Base-by-base conservation (phyloP, 2,329 filamentous ascomycete species). In the Colletotrichum magnum region DNA sequence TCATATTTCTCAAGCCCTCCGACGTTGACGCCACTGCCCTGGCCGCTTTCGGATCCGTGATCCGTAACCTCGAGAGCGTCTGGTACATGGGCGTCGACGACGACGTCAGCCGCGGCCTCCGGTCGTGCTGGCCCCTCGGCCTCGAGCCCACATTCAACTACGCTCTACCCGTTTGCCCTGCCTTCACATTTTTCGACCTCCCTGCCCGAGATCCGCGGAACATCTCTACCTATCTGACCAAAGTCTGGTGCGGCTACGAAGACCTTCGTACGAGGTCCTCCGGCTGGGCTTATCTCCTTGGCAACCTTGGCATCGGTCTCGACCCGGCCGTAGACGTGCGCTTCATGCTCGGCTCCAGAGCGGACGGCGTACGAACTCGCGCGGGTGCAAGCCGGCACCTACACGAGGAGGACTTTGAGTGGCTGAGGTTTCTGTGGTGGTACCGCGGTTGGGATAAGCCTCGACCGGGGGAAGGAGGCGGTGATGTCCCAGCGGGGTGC, bases 371-470 rank as follows among this genome's bases (percentile, higher is more conserved):
- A 2, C 43, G 13, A 13, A 69, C 28, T 26, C 67, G 67, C 6
- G 56, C 28, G 18, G 56, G 66, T 1, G 67, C 67, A 4, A 58
- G 28, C 5, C 28, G 5, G 18, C 36, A 24, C 24, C 51, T 69
- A 3, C 67, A 69, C 7, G 56, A 61, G 10, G 62, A 69, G 51
- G 67, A 69, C 57, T 67, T 69, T 18, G 21, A 28, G 43, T 69
- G 67, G 62, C 48, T 69, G 13, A 45, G 24, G 63, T 45, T 56
- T 18, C 67, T 56, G 51, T 66, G 67, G 67, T 66, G 56, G 56
- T 67, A 45, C 36, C 67, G 39, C 18, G 67, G 67, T 7, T 69
- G 67, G 62, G 67, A 66, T 15, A 13, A 3, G 24, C 62, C 62
- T 2, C 12, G 10, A 9, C 10, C 21, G 12, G 26, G 45, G 16